Conservation (phyloP, 108 stramenopile genomes). For the Parietichytrium sp. region DNA sequence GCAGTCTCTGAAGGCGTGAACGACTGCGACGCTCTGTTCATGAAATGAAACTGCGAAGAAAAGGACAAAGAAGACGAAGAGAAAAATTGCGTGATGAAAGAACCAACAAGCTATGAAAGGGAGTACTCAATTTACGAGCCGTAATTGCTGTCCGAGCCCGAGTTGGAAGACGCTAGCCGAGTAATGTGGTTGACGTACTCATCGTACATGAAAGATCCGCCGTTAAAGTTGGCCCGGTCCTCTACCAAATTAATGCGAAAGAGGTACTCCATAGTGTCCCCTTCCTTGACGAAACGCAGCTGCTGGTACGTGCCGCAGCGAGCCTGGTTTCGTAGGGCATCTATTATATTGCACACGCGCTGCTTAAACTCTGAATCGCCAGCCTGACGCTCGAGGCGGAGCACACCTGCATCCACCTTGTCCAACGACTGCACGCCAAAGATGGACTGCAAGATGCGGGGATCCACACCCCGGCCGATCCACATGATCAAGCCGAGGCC, state of each 20-base stretch:
- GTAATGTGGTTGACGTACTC: slow-evolving; percentile 82
- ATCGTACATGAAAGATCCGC: slow-evolving; percentile 82
- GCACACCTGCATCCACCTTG: slow-evolving; percentile 69
- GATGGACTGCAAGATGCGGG: slow-evolving; percentile 69
- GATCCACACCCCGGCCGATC: slow-evolving; percentile 83
- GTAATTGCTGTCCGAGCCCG: too few relatives aligned
- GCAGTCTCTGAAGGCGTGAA: too few relatives aligned
- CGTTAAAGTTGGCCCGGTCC: slow-evolving; percentile 87
- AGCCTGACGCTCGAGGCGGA: slow-evolving; percentile 34
- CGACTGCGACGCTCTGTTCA: too few relatives aligned
- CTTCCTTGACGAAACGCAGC: slow-evolving; percentile 80
- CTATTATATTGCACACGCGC: slow-evolving; percentile 73
- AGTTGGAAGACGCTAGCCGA: too few relatives aligned
- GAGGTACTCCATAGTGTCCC: slow-evolving; percentile 70
- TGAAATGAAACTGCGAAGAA: too few relatives aligned
- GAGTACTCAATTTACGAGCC: too few relatives aligned
- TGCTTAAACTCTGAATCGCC: slow-evolving; percentile 62
- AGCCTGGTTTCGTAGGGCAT: slow-evolving; percentile 72
- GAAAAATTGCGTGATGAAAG: too few relatives aligned
- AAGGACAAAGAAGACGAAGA: too few relatives aligned
- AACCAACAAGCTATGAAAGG: too few relatives aligned
- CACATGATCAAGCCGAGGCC: slow-evolving; percentile 87
- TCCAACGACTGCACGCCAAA: slow-evolving; percentile 83
- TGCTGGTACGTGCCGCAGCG: slow-evolving; percentile 64
- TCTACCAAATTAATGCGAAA: slow-evolving; percentile 93